Percentiles rank a stretch among this genome's conserved stretches.
These are phyloP conservation scores for Dactylis glomerata DNA, from an alignment of 176 grass and related monocot genomes.

Conservation along the genomic window DNA sequence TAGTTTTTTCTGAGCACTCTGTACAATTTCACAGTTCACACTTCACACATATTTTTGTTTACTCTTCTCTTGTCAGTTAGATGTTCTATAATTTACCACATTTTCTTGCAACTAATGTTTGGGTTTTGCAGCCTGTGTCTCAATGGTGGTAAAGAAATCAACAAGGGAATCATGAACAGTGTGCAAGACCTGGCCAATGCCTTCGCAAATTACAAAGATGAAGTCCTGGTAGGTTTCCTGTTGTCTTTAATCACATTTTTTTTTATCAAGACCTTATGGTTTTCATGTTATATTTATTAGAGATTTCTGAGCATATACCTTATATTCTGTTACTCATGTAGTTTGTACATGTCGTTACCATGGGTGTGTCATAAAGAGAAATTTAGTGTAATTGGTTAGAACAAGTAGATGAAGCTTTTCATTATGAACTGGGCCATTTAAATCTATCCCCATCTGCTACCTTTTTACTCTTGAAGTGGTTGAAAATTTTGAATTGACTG, in stretches of 20 bases:
- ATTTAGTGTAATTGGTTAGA: background rate
- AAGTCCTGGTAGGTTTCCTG: constrained; percentile 79
- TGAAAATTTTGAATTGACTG: background rate
- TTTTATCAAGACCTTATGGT: background rate
- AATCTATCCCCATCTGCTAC: background rate
- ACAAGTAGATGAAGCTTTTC: background rate
- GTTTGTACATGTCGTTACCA: constrained; percentile 13
- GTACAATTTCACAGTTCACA: background rate
- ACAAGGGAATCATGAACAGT: constrained; percentile 63
- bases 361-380: background rate
- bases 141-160: constrained; percentile 80
- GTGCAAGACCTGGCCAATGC: constrained; percentile 79
- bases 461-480: background rate
- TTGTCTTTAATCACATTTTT: background rate
- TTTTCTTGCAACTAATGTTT: constrained; percentile 37
- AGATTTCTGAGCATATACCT: background rate
- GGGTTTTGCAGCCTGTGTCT: constrained; percentile 66
- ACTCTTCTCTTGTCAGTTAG: background rate
- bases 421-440: background rate
- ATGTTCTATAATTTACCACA: constrained; percentile 27
- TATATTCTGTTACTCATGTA: background rate
- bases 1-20: background rate
- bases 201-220: constrained; percentile 89
- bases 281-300: background rate
- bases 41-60: background rate